Base-by-base conservation (phyloP, 352 stramenopile species). In the Pythium phragmitis region DNA sequence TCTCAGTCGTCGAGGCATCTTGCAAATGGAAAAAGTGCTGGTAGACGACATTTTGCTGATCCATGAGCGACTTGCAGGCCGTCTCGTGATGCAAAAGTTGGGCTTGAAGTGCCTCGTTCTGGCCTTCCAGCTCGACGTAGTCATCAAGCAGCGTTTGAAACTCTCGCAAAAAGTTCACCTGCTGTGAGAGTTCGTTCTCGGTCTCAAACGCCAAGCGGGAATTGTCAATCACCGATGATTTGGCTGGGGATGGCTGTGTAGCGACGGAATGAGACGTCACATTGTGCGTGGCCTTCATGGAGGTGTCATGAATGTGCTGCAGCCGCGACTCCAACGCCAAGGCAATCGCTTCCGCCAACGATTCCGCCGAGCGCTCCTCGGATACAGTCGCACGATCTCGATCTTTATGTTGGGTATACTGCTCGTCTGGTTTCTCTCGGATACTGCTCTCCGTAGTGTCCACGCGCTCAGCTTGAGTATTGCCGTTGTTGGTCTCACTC, bases 1-100 rank as follows among this genome's bases (percentile, higher is more conserved):
- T 75, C 16, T 82, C 77, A 21, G 74, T 70, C 28, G 70, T 74
- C 3, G 69, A 59, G 34, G 80, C 65, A 21, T 78, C 46, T 43
- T 88, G 79, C 55, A 88, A 70, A 56, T 88, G 70, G 57, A 89
- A 85, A 28, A 88, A 84, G 50, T 91, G 84, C 53, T 85, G 73
- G 47, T 92, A 92, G 41, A 91, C 57, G 2, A 94, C 39, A 6
- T 73, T 85, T 50, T 94, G 81, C 46, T 94, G 81, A 54, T 94
- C 85, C 73, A 82, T 82, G 6, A 88, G 57, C 1, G 76, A 73
- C 49, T 77, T 69, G 49, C 89, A 82, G 0, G 80, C 67, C n/a
- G 69, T 62, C 67, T 91, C 79, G 42, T 90, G 77, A 9, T 80
- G 56, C 19, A 57, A 56, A 11, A 94, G 42, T 34, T 84, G 70